phyloP scores from a whole-genome alignment of 495 filamentous ascomycete genomes.

The Penicillium desertorum region DNA sequence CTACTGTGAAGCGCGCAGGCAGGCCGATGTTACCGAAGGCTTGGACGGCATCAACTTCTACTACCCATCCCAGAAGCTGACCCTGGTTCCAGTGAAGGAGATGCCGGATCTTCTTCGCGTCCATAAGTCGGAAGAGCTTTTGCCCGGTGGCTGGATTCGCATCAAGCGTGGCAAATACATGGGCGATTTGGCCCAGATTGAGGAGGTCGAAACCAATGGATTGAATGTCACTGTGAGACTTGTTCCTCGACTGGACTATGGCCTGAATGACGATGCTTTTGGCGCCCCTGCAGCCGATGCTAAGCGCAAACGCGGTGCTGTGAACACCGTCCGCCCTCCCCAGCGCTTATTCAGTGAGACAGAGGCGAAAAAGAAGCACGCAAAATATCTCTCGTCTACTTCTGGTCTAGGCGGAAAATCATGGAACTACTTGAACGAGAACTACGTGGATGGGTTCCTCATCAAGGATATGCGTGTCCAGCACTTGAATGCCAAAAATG shows the following conservation, averaged over 20 bases:
- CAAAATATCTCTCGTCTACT: conserved; percentile 60
- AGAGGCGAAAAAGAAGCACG: conserved; percentile 87
- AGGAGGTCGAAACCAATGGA: conserved; percentile 90
- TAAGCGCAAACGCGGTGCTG: conserved; percentile 76
- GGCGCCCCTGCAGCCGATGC: conserved; percentile 50
- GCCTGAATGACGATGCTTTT: conserved; percentile 70
- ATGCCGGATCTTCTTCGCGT: conserved; percentile 95
- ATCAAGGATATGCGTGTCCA: conserved; percentile 93
- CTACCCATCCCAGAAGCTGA: conserved; percentile 78
- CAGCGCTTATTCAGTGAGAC: conserved; percentile 90
- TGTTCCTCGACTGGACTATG: conserved; percentile 91
- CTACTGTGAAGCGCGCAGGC: conserved; percentile 86
- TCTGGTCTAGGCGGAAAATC: conserved; percentile 63
- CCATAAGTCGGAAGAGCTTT: conserved; percentile 78
- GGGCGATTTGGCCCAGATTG: conserved; percentile 88
- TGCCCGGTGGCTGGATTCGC: conserved; percentile 88
- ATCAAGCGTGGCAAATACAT: conserved; percentile 81
- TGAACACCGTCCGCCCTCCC: conserved; percentile 66
- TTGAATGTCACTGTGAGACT: conserved; percentile 81
- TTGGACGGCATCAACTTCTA: conserved; percentile 80
- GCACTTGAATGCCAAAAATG: conserved; percentile 75
- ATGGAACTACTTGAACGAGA: conserved; percentile 81
- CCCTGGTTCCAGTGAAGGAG: conserved; percentile 92
- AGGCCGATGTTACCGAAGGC: conserved; percentile 78
- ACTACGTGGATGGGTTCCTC: conserved; percentile 88